Conservation (phyloP, 2,329 filamentous ascomycete species). For the Aureobasidium sp. region DNA sequence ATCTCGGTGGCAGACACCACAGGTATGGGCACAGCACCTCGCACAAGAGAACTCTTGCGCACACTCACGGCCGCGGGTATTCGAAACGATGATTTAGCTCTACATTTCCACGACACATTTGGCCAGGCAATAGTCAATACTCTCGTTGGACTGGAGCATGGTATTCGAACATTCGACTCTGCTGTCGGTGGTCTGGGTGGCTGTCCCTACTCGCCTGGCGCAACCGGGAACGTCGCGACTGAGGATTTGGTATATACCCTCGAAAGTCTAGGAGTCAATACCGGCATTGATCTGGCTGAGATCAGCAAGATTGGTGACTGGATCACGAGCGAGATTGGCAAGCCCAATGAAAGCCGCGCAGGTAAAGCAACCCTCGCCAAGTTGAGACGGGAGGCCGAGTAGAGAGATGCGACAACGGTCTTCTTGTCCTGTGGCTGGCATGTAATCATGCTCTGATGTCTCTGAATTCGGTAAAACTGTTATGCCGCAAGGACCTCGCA, state of each 20-base stretch:
- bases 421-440: neutral
- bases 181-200: constrained; percentile 76
- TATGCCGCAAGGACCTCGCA: no score
- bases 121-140: constrained; percentile 80
- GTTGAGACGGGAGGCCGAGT: neutral
- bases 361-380: constrained; percentile 48
- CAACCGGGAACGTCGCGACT: constrained; percentile 78
- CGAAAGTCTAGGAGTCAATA: constrained; percentile 66
- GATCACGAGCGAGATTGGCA: constrained; percentile 60
- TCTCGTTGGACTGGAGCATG: constrained; percentile 68
- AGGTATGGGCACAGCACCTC: constrained; percentile 76
- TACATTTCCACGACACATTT: constrained; percentile 88
- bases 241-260: constrained; percentile 75
- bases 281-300: constrained; percentile 62
- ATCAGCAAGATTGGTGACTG: constrained; percentile 64
- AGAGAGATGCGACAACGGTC: neutral
- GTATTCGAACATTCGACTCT: constrained; percentile 70
- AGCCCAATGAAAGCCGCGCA: constrained; percentile 58
- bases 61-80: constrained; percentile 62
- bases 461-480: no score
- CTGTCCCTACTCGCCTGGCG: constrained; percentile 78
- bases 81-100: constrained; percentile 62
- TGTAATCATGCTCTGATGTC: no score
- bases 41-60: constrained; percentile 57
- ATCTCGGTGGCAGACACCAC: constrained; percentile 87